Percentiles rank a stretch among this genome's conserved stretches.
Conservation (phyloP, 2,329 filamentous ascomycete species). For the Talaromyces sp. region DNA sequence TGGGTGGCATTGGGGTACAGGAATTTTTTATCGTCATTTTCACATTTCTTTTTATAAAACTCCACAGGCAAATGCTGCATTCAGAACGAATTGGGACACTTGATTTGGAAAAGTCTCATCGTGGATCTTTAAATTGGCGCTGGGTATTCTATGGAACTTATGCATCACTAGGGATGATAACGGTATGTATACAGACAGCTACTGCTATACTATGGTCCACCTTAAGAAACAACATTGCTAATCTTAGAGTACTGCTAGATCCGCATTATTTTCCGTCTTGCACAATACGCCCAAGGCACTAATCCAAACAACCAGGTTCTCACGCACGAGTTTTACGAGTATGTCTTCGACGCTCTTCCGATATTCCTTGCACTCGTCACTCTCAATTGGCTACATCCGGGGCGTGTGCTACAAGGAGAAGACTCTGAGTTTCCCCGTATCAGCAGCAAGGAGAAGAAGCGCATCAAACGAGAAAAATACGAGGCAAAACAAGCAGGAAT, state of each 20-base stretch:
- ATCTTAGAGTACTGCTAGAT: slow-evolving; percentile 24
- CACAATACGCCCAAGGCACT: slow-evolving; percentile 51
- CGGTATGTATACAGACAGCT: slow-evolving; percentile 18
- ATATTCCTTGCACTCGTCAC: slow-evolving; percentile 47
- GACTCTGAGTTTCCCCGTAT: slow-evolving; percentile 42
- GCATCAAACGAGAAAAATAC: slow-evolving; percentile 30
- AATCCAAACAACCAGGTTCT: slow-evolving; percentile 55
- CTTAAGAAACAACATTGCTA: too few species aligned
- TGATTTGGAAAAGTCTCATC: background rate
- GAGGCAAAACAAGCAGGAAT: slow-evolving; percentile 18
- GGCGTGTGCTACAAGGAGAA: slow-evolving; percentile 40
- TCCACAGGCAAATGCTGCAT: slow-evolving; percentile 31
- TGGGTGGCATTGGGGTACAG: slow-evolving; percentile 50
- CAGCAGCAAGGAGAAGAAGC: slow-evolving; percentile 43
- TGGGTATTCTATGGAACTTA: slow-evolving; percentile 38
- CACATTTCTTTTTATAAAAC: slow-evolving; percentile 32
- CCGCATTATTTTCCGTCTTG: slow-evolving; percentile 57
- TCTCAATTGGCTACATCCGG: slow-evolving; percentile 46
- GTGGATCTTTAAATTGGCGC: slow-evolving; percentile 14
- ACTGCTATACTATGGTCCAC: too few species aligned
- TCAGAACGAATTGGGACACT: background rate
- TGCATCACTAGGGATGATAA: slow-evolving; percentile 38
- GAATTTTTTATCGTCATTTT: slow-evolving; percentile 49
- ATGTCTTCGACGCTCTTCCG: slow-evolving; percentile 49
- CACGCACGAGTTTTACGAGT: slow-evolving; percentile 56